These are phyloP conservation scores for Teratosphaeria pseudoeucalypti DNA, from an alignment of 2,329 filamentous ascomycete species.

Conservation along the genomic window DNA sequence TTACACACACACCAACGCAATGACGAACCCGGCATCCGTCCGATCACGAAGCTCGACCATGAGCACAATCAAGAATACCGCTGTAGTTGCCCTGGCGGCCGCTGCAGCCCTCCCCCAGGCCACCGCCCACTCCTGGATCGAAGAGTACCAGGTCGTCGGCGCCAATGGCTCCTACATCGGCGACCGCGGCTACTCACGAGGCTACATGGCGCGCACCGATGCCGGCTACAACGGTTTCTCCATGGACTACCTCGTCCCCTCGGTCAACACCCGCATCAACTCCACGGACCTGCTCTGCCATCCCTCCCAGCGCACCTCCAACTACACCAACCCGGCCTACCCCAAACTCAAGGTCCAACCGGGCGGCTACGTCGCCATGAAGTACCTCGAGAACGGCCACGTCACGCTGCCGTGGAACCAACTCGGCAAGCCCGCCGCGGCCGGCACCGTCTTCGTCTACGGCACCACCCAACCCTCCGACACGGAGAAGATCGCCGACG, in stretches of 20 bases:
- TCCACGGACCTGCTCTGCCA: conserved; percentile 52
- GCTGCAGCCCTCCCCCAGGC: conserved; percentile 13
- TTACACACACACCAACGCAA: neutral
- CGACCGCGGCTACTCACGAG: conserved; percentile 62
- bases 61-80: conserved; percentile 2
- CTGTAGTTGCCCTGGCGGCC: conserved; percentile 13
- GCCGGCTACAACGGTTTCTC: conserved; percentile 47
- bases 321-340: conserved; percentile 45
- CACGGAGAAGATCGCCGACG: conserved; percentile 49
- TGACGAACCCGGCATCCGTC: neutral
- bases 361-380: conserved; percentile 38
- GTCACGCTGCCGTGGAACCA: conserved; percentile 33
- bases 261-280: conserved; percentile 39
- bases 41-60: neutral
- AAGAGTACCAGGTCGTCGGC: conserved; percentile 61
- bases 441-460: conserved; percentile 39
- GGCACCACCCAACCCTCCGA: conserved; percentile 38
- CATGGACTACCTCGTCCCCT: conserved; percentile 51
- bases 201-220: conserved; percentile 50
- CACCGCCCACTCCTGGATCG: conserved; percentile 69
- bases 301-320: conserved; percentile 48
- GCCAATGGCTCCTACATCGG: conserved; percentile 64
- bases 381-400: conserved; percentile 43
- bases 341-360: conserved; percentile 51
- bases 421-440: conserved; percentile 33